These are phyloP conservation scores for Ligustrum vulgare DNA, from an alignment of 257 asterid genomes.

Conservation along the genomic window DNA sequence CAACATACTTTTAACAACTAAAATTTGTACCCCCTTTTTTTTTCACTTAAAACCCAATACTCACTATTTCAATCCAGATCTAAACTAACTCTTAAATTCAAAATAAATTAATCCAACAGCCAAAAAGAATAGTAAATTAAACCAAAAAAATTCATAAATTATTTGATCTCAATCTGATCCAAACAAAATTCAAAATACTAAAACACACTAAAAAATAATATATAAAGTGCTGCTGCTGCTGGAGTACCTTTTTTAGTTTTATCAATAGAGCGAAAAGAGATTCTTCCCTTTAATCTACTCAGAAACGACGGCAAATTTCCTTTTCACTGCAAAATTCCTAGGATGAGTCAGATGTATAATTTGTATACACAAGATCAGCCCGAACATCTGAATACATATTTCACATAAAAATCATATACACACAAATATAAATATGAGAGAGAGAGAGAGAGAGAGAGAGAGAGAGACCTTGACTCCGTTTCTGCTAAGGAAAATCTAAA, in stretches of 20 bases:
- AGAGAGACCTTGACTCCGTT: constrained; percentile 24
- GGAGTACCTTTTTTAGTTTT: constrained; percentile 1
- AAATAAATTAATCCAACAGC: constrained; percentile 7
- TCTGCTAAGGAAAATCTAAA: not conserved
- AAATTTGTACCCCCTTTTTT: constrained; percentile 11
- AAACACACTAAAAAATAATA: no score
- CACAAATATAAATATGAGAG: constrained; percentile 16
- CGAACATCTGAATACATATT: not conserved
- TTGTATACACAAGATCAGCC: not conserved
- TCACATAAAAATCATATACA: not conserved
- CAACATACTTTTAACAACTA: constrained; percentile 31
- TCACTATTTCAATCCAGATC: constrained; percentile 47
- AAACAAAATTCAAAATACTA: not conserved
- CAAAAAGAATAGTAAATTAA: constrained; percentile 7
- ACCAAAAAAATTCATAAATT: not conserved
- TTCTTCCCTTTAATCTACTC: constrained; percentile 6
- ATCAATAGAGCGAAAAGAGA: constrained; percentile 6
- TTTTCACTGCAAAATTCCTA: constrained; percentile 26
- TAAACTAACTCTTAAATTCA: constrained; percentile 14
- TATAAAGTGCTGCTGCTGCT: not conserved
- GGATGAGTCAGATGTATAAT: constrained; percentile 9
- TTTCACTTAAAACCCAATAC: constrained; percentile 36
- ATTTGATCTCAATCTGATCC: not conserved
- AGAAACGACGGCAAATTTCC: constrained; percentile 25
- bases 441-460: constrained; percentile 9